Percentiles rank a stretch among this genome's conserved stretches.
Conservation (phyloP, 1,284 basidiomycete species). For the Paramarasmius palmivorus region DNA sequence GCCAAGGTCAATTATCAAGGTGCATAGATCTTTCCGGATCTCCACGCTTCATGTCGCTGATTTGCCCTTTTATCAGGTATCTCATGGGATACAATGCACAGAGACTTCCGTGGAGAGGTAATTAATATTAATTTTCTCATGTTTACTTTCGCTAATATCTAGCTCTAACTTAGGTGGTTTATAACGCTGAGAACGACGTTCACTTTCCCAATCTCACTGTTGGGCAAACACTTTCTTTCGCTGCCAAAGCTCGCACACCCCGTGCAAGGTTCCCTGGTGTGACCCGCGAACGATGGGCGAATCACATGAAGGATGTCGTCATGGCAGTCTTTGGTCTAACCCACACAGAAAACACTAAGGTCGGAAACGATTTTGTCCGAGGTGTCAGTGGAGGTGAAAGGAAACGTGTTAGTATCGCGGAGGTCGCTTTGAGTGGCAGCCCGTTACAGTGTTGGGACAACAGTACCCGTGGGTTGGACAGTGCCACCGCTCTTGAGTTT, state of each 20-base stretch:
- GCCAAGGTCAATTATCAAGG: conserved; percentile 59
- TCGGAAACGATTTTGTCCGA: conserved; percentile 52
- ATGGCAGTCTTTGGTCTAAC: conserved; percentile 60
- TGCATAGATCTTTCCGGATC: background rate
- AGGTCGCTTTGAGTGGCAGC: conserved; percentile 25
- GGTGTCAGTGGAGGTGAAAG: conserved; percentile 60
- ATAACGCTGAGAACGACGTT: conserved; percentile 42
- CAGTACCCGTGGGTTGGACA: conserved; percentile 56
- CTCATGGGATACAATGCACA: conserved; percentile 42
- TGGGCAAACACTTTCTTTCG: conserved; percentile 53
- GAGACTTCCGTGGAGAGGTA: conserved; percentile 27
- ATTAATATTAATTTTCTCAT: no score
- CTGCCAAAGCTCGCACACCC: conserved; percentile 50
- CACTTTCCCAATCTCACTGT: conserved; percentile 65
- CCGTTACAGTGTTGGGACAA: conserved; percentile 43
- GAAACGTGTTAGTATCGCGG: conserved; percentile 61
- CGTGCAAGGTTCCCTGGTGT: conserved; percentile 48
- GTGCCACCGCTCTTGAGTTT: conserved; percentile 46
- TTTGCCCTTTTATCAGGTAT: conserved; percentile 29
- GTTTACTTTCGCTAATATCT: no score
- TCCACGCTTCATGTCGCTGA: background rate
- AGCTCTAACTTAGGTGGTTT: no score
- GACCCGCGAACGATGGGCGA: conserved; percentile 41
- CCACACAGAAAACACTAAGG: conserved; percentile 55
- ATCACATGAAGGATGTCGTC: conserved; percentile 48